phyloP scores from a whole-genome alignment of 768 basidiomycete species.

The Cystofilobasidium bisporidii region DNA sequence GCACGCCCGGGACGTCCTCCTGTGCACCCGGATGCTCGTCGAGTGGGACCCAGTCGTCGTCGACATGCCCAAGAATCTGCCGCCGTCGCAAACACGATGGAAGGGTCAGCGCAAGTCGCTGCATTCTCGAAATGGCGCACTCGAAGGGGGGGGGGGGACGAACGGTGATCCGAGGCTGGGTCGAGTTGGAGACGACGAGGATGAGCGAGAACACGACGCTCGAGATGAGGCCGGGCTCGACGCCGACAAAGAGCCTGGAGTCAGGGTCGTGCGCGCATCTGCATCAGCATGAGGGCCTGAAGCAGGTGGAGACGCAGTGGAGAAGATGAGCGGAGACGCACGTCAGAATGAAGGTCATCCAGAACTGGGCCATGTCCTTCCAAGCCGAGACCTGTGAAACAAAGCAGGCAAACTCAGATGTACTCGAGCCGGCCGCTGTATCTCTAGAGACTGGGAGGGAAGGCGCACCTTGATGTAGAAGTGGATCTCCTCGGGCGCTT shows the following conservation, averaged over 20 bases:
- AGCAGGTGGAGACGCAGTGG: too few relatives aligned
- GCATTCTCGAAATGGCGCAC: too few relatives aligned
- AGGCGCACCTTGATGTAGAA: conserved; percentile 61
- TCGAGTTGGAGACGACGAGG: conserved; percentile 80
- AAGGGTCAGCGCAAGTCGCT: too few relatives aligned
- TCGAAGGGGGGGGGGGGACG: too few relatives aligned
- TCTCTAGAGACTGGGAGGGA: too few relatives aligned
- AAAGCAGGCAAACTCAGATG: too few relatives aligned
- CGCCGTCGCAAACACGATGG: too few relatives aligned
- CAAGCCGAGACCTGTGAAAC: conserved; percentile 61
- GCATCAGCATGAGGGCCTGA: too few relatives aligned
- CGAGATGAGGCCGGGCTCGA: conserved; percentile 85
- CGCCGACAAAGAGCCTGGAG: conserved; percentile 60
- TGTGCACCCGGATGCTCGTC: conserved; percentile 75
- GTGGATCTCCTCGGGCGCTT: conserved; percentile 74
- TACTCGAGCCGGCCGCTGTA: too few relatives aligned
- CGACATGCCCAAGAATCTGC: conserved; percentile 81
- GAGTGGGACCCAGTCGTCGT: conserved; percentile 79
- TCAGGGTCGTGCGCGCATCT: too few relatives aligned
- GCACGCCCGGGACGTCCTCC: conserved; percentile 65
- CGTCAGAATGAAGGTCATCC: conserved; percentile 74
- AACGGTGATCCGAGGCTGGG: conserved; percentile 65
- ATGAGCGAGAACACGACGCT: conserved; percentile 78
- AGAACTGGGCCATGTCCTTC: conserved; percentile 78
- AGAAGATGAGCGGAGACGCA: too few relatives aligned